Conservation (phyloP, 176 grass and related monocot species). For the Zoysia pacifica region DNA sequence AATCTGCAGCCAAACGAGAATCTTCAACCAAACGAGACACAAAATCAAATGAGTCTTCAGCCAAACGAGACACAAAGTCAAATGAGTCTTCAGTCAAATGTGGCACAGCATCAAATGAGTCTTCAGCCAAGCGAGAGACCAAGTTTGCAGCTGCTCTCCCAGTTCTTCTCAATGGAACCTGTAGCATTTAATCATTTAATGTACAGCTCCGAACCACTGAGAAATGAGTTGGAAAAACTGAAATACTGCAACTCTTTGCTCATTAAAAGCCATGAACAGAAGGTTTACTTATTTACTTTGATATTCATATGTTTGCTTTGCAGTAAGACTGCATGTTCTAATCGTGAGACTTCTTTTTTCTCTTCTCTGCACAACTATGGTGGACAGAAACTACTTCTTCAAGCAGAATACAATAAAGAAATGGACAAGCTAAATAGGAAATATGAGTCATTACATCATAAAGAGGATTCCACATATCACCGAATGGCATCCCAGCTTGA, state of each 20-base stretch:
- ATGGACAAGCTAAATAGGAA: conserved; percentile 54
- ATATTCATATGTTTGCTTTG: background rate
- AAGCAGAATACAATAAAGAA: conserved; percentile 59
- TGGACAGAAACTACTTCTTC: conserved; percentile 59
- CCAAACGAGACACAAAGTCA: conserved; percentile 17
- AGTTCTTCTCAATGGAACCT: conserved; percentile 28
- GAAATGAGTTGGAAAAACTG: conserved; percentile 60
- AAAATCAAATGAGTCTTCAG: conserved; percentile 14
- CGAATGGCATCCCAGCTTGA: conserved; percentile 25
- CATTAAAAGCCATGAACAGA: conserved; percentile 49
- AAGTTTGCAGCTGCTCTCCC: conserved; percentile 25
- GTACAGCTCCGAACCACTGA: conserved; percentile 49
- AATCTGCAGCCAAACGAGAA: conserved; percentile 10
- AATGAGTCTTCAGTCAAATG: background rate
- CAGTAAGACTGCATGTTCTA: conserved; percentile 1
- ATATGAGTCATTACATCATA: conserved; percentile 53
- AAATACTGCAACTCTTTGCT: conserved; percentile 2
- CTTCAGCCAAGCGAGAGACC: conserved; percentile 13
- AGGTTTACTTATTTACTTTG: conserved; percentile 43
- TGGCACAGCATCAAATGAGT: conserved; percentile 11
- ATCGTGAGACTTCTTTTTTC: background rate
- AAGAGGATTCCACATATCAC: conserved; percentile 47
- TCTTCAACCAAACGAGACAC: conserved; percentile 6
- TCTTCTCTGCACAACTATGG: conserved; percentile 29
- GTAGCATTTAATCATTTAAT: conserved; percentile 29